A percentile compares a stretch with the other conserved stretches of the same genome.
phyloP scores from a whole-genome alignment of 2,329 filamentous ascomycete species.

The Aureobasidium zeae region DNA sequence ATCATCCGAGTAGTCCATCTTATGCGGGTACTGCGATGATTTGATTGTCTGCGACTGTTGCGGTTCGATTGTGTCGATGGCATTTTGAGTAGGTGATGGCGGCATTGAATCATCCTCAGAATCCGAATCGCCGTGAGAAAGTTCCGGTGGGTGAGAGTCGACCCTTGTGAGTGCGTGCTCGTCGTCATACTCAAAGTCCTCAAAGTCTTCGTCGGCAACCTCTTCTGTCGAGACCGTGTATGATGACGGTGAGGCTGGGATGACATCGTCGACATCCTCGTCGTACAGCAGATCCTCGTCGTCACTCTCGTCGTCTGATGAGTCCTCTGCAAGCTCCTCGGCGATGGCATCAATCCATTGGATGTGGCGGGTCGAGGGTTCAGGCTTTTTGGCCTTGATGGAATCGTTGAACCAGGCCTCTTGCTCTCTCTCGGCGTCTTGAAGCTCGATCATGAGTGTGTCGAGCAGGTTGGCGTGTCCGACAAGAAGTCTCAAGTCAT shows the following conservation, averaged over 20 bases:
- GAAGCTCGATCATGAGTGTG: constrained; percentile 81
- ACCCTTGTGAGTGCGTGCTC: constrained; percentile 39
- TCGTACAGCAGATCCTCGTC: constrained; percentile 35
- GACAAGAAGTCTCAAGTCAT: constrained; percentile 89
- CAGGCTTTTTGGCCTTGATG: constrained; percentile 58
- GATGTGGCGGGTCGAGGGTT: constrained; percentile 58
- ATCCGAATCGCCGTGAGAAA: constrained; percentile 36
- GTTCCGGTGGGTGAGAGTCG: constrained; percentile 38
- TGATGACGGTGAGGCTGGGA: constrained; percentile 31
- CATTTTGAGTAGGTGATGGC: constrained; percentile 36
- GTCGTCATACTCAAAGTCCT: constrained; percentile 39
- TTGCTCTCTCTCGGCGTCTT: constrained; percentile 89
- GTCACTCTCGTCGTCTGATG: constrained; percentile 39
- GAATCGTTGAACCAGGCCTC: constrained; percentile 98
- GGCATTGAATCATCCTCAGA: constrained; percentile 42
- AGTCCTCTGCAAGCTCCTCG: constrained; percentile 67
- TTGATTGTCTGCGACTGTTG: constrained; percentile 33
- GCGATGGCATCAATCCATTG: constrained; percentile 77
- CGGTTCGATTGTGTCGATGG: constrained; percentile 36
- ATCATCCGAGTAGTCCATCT: constrained; percentile 6
- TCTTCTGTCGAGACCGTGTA: constrained; percentile 37
- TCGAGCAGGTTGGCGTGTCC: constrained; percentile 98
- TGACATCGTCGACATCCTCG: constrained; percentile 31
- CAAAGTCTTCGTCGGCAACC: constrained; percentile 34
- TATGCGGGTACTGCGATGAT: constrained; percentile 13